Conservation (phyloP, 768 basidiomycete species). For the Mycena pura region DNA sequence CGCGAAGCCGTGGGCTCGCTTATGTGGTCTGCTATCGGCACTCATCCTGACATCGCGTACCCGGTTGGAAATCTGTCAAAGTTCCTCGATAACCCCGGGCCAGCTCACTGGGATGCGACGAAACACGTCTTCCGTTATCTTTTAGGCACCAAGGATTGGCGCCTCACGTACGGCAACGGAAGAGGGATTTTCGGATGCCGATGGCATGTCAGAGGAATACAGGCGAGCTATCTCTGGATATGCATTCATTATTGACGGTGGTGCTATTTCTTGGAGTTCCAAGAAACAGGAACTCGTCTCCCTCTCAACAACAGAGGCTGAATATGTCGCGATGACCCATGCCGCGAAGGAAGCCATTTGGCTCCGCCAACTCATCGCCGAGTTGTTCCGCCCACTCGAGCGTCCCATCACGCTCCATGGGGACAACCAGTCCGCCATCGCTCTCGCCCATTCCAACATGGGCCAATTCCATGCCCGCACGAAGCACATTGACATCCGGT, state of each 20-base stretch:
- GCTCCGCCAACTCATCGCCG: neutral
- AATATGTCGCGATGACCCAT: neutral
- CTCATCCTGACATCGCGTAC: too few relatives aligned
- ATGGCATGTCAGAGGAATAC: too few relatives aligned
- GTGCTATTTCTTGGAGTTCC: neutral
- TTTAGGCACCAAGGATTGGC: neutral
- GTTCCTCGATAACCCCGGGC: neutral
- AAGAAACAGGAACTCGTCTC: neutral
- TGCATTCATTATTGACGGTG: neutral
- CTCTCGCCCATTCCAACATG: neutral
- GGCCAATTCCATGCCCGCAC: neutral
- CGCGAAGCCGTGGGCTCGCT: conserved; percentile 19
- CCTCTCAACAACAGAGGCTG: neutral
- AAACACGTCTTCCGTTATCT: neutral
- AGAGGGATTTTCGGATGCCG: too few relatives aligned
- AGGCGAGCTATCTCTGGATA: too few relatives aligned
- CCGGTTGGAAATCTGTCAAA: too few relatives aligned
- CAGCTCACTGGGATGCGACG: neutral
- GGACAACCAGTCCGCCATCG: neutral
- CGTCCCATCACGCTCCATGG: neutral
- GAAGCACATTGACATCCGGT: neutral
- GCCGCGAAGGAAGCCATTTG: neutral
- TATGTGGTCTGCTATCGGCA: conserved; percentile 25
- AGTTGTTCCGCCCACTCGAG: neutral
- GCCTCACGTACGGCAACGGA: too few relatives aligned